Conservation (phyloP, 306 rosid species). For the Dryas drummondii region DNA sequence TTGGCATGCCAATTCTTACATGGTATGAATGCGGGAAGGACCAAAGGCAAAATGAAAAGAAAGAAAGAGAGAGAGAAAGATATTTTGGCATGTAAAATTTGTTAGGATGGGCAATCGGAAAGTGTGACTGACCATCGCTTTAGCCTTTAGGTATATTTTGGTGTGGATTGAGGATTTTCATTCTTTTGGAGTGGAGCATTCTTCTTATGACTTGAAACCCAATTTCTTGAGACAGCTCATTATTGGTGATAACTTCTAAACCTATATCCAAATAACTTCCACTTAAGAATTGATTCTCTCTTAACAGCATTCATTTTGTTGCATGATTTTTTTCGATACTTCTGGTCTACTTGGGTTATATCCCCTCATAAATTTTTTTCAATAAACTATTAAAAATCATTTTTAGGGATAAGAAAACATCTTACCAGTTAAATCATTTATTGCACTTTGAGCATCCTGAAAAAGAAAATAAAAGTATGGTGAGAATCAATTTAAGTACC, state of each 20-base stretch:
- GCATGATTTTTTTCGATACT: neutral
- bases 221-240: too few relatives aligned
- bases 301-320: neutral
- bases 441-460: slow-evolving; percentile 97
- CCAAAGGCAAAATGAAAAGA: neutral
- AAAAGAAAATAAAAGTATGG: slow-evolving; percentile 15
- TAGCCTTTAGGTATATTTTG: too few relatives aligned
- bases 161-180: too few relatives aligned
- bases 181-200: too few relatives aligned
- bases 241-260: too few relatives aligned
- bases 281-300: too few relatives aligned
- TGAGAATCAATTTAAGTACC: slow-evolving; percentile 3
- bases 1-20: neutral
- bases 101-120: neutral
- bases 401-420: neutral
- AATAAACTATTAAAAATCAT: neutral
- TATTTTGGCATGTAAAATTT: neutral
- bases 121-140: neutral
- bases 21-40: neutral
- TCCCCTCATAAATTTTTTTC: neutral
- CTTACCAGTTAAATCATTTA: slow-evolving; percentile 97
- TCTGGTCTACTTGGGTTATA: neutral
- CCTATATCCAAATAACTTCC: too few relatives aligned
- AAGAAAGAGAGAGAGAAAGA: neutral
- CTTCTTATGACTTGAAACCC: too few relatives aligned